Evolutionary conservation across 208 protist genomes (phyloP).

Genomic region (Wallacemonas sp.): DNA sequence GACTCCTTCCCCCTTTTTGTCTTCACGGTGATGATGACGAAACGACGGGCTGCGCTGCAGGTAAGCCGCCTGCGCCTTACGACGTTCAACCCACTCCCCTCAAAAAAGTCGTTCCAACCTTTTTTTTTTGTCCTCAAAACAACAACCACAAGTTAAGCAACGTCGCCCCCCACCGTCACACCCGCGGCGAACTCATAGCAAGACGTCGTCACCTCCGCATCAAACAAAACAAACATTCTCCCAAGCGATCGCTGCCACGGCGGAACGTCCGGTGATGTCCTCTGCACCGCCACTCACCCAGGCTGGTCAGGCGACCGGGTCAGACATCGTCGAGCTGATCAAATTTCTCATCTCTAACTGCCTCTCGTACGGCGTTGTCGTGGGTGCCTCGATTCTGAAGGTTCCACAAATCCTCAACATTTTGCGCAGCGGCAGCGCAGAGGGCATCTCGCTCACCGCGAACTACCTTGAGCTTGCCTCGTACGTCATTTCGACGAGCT

Average conservation of each 20-base stretch:
- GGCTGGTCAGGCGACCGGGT: background rate
- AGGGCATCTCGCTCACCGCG: slow-evolving; percentile 66
- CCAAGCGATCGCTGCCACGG: too few species aligned
- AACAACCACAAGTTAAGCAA: too few species aligned
- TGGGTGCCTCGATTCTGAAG: slow-evolving; percentile 79
- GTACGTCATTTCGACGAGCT: slow-evolving; percentile 80
- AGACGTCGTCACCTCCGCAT: too few species aligned
- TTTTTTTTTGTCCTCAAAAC: too few species aligned
- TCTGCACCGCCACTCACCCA: background rate
- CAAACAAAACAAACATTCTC: too few species aligned
- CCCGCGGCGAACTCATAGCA: too few species aligned
- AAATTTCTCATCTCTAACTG: slow-evolving; percentile 56
- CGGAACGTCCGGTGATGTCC: too few species aligned
- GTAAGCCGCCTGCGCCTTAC: background rate
- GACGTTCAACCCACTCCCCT: too few species aligned
- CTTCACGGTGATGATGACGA: too few species aligned
- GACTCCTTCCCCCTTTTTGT: too few species aligned
- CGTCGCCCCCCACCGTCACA: too few species aligned
- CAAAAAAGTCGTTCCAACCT: too few species aligned
- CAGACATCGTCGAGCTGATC: slow-evolving; percentile 24
- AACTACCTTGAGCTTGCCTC: slow-evolving; percentile 68
- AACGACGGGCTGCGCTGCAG: background rate
- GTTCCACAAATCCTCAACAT: slow-evolving; percentile 87
- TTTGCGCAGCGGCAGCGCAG: slow-evolving; percentile 36
- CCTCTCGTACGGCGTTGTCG: slow-evolving; percentile 81